Evolutionary conservation across 1,284 basidiomycete genomes (phyloP).

Genomic region (Lentinus polychrous): DNA sequence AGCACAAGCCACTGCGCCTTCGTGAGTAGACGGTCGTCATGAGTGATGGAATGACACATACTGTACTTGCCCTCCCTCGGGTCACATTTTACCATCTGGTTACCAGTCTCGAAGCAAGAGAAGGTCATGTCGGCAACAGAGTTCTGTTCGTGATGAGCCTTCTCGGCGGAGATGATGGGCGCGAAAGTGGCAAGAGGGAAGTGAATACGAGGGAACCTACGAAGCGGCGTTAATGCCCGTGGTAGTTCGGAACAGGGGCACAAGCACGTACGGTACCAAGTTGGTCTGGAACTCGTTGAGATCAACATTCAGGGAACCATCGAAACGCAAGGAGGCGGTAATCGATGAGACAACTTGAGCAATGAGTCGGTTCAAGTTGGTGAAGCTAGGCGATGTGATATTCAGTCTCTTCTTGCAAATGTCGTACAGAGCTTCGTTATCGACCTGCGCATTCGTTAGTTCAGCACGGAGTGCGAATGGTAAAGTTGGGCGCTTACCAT

Average conservation of each 20-base stretch:
- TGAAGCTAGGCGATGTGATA: constrained; percentile 76
- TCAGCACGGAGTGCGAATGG: constrained; percentile 7
- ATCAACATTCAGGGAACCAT: constrained; percentile 77
- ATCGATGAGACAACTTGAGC: constrained; percentile 89
- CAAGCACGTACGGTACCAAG: constrained; percentile 52
- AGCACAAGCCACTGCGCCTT: constrained; percentile 58
- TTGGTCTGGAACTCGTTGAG: constrained; percentile 84
- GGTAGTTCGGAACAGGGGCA: neutral
- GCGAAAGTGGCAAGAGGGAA: constrained; percentile 91
- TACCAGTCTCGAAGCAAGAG: constrained; percentile 88
- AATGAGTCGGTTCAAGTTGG: constrained; percentile 85
- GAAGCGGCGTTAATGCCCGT: constrained; percentile 1
- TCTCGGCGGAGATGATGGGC: constrained; percentile 78
- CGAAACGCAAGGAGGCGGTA: constrained; percentile 77
- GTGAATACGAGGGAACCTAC: constrained; percentile 73
- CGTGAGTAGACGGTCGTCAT: constrained; percentile 9
- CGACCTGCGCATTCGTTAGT: constrained; percentile 44
- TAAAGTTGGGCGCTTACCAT: constrained; percentile 51
- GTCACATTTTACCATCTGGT: constrained; percentile 88
- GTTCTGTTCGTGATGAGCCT: constrained; percentile 88
- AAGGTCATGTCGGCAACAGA: constrained; percentile 92
- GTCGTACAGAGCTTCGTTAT: constrained; percentile 94
- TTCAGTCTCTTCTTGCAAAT: constrained; percentile 89
- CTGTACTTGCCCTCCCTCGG: constrained; percentile 84
- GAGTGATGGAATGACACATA: constrained; percentile 27